Conservation (phyloP, 352 stramenopile species). For the Globisporangium orthogonon region DNA sequence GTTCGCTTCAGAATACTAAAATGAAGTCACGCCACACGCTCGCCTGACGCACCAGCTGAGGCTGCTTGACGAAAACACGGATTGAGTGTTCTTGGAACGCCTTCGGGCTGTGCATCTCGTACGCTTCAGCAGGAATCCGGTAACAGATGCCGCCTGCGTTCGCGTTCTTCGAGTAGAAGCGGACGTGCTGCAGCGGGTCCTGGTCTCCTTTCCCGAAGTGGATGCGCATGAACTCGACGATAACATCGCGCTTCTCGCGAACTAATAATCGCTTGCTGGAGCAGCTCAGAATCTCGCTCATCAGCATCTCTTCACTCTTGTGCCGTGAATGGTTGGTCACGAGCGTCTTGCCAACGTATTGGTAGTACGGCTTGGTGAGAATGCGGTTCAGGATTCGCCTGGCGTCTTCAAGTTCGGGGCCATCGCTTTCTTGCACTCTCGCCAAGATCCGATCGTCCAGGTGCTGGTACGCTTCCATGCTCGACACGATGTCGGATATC, state of each 20-base stretch:
- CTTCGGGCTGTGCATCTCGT: conserved; percentile 59
- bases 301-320: conserved; percentile 41
- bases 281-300: conserved; percentile 53
- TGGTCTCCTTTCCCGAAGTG: conserved; percentile 78
- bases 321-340: conserved; percentile 36
- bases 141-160: conserved; percentile 39
- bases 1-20: neutral
- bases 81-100: conserved; percentile 67
- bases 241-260: conserved; percentile 45
- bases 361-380: conserved; percentile 67
- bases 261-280: conserved; percentile 25
- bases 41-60: conserved; percentile 32
- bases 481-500: conserved; percentile 60
- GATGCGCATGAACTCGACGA: conserved; percentile 74
- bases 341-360: conserved; percentile 61
- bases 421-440: conserved; percentile 69
- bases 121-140: conserved; percentile 38
- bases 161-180: conserved; percentile 78
- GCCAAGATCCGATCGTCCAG: conserved; percentile 77
- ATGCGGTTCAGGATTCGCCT: conserved; percentile 56
- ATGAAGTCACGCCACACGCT: too few species aligned
- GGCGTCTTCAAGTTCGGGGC: conserved; percentile 32
- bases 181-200: conserved; percentile 63
- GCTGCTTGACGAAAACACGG: conserved; percentile 66
- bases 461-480: conserved; percentile 73